phyloP scores from a whole-genome alignment of 305 asterid species.

The Fraxinus baroniana region DNA sequence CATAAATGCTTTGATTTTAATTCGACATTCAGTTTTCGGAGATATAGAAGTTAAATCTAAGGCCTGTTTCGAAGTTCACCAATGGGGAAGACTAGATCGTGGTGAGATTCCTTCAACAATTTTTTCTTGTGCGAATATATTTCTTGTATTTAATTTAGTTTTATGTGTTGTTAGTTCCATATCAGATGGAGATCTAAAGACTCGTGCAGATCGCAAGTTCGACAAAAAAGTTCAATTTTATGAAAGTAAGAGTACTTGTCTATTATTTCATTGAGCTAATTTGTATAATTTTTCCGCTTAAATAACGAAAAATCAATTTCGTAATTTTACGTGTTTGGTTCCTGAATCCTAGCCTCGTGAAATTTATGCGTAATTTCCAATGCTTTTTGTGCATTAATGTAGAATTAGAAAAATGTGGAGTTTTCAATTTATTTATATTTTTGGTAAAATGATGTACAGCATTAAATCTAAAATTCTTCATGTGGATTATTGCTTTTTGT shows the following conservation, averaged over 20 bases:
- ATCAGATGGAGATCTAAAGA: slow-evolving; percentile 43
- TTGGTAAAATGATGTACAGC: neutral
- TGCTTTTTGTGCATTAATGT: neutral
- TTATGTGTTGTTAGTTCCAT: slow-evolving; percentile 29
- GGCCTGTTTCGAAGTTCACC: neutral
- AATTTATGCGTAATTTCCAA: neutral
- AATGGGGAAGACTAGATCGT: slow-evolving; percentile 46
- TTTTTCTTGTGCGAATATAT: neutral
- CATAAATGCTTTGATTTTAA: neutral
- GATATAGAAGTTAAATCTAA: neutral
- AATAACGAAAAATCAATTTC: neutral
- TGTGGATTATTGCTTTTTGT: slow-evolving; percentile 22
- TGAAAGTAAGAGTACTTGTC: slow-evolving; percentile 39
- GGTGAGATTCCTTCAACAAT: slow-evolving; percentile 19
- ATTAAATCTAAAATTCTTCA: neutral
- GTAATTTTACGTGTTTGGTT: neutral
- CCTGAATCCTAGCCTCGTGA: neutral
- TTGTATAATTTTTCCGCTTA: neutral
- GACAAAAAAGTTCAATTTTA: slow-evolving; percentile 70
- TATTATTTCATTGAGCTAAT: neutral
- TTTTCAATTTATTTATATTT: neutral
- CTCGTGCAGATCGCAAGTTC: slow-evolving; percentile 58
- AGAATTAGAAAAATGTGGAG: neutral
- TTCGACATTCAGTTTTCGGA: neutral
- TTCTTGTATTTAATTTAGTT: neutral